These are phyloP conservation scores for Saccharomyces eubayanus DNA, from an alignment of 805 yeast species.

Conservation along the genomic window DNA sequence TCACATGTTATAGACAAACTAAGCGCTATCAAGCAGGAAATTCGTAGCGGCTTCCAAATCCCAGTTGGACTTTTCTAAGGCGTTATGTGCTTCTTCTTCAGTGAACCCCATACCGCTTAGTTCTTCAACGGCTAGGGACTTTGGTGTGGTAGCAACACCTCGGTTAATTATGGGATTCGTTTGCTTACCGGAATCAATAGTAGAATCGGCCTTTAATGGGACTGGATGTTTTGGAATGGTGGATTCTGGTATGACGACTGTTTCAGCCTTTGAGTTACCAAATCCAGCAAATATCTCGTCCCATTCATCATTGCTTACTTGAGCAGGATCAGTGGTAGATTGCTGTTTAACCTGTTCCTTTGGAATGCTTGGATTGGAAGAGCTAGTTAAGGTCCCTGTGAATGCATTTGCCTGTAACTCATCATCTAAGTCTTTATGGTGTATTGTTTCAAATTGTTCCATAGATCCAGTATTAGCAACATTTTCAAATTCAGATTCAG, in stretches of 20 bases:
- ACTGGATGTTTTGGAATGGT: conserved; percentile 4
- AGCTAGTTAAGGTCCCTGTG: conserved; percentile 11
- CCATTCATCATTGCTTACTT: conserved; percentile 68
- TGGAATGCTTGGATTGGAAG: conserved; percentile 1
- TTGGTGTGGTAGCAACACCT: conserved; percentile 38
- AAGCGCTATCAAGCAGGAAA: conserved; percentile 65
- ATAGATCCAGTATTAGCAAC: conserved; percentile 17
- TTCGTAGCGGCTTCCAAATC: conserved; percentile 83
- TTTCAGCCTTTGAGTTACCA: conserved; percentile 39
- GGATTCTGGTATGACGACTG: conserved; percentile 1
- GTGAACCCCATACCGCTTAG: conserved; percentile 86
- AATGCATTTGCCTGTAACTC: conserved; percentile 21
- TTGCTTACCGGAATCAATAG: not conserved
- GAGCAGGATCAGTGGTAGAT: not conserved
- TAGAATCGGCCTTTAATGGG: conserved; percentile 5
- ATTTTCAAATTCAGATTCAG: conserved; percentile 6
- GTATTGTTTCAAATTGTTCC: conserved; percentile 23
- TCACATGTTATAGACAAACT: conserved; percentile 1
- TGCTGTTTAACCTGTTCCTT: conserved; percentile 5
- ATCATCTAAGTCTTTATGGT: conserved; percentile 20
- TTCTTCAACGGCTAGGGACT: conserved; percentile 60
- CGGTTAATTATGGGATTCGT: conserved; percentile 15
- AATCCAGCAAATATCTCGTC: conserved; percentile 88
- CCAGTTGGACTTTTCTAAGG: conserved; percentile 64
- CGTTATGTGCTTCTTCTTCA: conserved; percentile 53